phyloP scores from a whole-genome alignment of 2,329 filamentous ascomycete species.

The Cadophora sp. region DNA sequence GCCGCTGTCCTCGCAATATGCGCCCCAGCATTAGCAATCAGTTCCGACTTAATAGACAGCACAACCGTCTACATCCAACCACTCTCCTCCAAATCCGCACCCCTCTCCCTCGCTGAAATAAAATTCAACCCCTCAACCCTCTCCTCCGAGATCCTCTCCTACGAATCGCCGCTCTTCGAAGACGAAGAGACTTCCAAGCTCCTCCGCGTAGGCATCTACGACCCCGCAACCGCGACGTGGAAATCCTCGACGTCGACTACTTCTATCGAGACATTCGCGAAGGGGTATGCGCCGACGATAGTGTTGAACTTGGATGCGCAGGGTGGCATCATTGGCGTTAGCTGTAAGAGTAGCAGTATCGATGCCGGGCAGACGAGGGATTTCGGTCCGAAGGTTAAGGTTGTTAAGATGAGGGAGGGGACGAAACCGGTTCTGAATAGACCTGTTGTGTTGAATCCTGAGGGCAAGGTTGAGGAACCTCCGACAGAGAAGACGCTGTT shows the following conservation, averaged over 20 bases:
- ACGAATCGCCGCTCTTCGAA: conserved; percentile 59
- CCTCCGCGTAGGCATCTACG: conserved; percentile 65
- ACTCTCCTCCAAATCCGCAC: conserved; percentile 44
- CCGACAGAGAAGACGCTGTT: conserved; percentile 68
- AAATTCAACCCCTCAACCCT: conserved; percentile 57
- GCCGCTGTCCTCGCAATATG: conserved; percentile 51
- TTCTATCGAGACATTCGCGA: conserved; percentile 62
- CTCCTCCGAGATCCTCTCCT: conserved; percentile 57
- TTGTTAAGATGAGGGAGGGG: conserved; percentile 57
- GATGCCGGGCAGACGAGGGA: conserved; percentile 70
- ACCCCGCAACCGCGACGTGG: conserved; percentile 56
- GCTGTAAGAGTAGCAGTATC: conserved; percentile 61
- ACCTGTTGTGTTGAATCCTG: conserved; percentile 65
- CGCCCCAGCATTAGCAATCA: conserved; percentile 48
- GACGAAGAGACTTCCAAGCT: conserved; percentile 53
- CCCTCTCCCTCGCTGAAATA: conserved; percentile 60
- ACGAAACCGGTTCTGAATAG: conserved; percentile 66
- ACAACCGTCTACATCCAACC: conserved; percentile 43
- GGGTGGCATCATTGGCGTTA: conserved; percentile 57
- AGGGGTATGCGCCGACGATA: conserved; percentile 66
- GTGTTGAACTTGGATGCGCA: conserved; percentile 57
- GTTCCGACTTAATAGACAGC: conserved; percentile 49
- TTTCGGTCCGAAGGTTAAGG: conserved; percentile 65
- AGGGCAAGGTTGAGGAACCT: conserved; percentile 63
- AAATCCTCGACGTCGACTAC: conserved; percentile 61